Evolutionary conservation across 306 rosid species (phyloP), one percentile per base, ranked within the genome.

Genomic region (Cucurbita argyrosperma): DNA sequence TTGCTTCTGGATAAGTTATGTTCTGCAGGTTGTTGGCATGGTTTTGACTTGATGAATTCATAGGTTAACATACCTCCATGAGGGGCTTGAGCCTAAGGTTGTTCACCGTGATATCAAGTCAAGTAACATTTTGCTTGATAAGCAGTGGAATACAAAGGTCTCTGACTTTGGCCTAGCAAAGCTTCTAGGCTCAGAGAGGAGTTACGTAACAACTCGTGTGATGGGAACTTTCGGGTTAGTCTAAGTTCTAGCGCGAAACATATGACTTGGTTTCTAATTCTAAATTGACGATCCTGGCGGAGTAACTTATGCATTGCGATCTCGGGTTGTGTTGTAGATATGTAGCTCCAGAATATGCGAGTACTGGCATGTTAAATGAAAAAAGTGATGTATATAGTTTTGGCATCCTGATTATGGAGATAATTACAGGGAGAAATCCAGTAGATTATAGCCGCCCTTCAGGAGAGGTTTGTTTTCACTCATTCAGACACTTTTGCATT

Each of bases 171-270:
- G 88, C 79, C 75, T 86, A 23, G 90, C 90, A 49, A 87, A 87
- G 82, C 87, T 87, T 46, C 79, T 87, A 38, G 88, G 87, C 23
- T 87, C 90, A 11, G 88, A 87, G 75, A 82, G 83, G 74, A 87
- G 87, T 79, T 87, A 87, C 14, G 87, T 87, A 37, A 87, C 88
- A 38, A 87, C 90, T 58, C 88, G 90, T 40, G 90, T 87, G 50
- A 84, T 87, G 90, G 90, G 90, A 65, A 87, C 90, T 30, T 87
- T 87, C 4, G 90, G 90, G 90, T 84, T 45, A 80, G 90, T 74
- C 56, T 49, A 70, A 43, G 7, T 75, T 49, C 64, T 68, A 21
- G 57, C 5, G 0, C 49, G 40, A 47, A 46, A 49, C 4, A 8
- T 70, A 35, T 70, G 3, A 37, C 56, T 50, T 50, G 74, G 8